Base-by-base conservation (phyloP, 495 filamentous ascomycete genomes). In the Daldinia vernicosa region DNA sequence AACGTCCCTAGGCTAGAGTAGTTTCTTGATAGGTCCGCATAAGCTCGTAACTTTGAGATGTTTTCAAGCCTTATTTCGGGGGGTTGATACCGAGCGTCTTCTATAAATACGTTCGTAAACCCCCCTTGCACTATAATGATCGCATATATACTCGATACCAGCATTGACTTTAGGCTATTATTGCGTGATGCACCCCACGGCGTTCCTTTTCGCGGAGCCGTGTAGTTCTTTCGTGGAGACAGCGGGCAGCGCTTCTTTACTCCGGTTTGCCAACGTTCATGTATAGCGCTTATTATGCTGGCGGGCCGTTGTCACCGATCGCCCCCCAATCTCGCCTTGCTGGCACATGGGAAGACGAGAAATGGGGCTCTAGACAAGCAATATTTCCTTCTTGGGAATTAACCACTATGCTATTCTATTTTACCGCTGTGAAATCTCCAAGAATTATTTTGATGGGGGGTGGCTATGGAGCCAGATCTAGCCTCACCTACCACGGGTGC, bases 351-450 rank as follows among this genome's bases (percentile, higher is more conserved):
- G 60, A 45, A 60, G 27, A 58, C 43, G n/a, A 32, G 30, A 26
- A 45, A 43, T n/a, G 35, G 63, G 43, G 45, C 52, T 54, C 53
- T 40, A 27, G 54, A 67, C 52, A 67, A 55, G 55, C 50, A 28
- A 72, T 56, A 67, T 72, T 64, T 65, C 65, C 55, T 40, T 50
- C 60, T 65, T 72, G 47, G 70, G 70, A 60, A 72, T 61, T 69
- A 68, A 72, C 52, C 66, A 54, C 33, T 52, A 66, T 59, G 54
- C 28, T 60, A 22, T 39, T 56, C 62, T 70, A 63, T 74, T 74
- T 74, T 74, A 59, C 71, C 71, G 71, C 61, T 55, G 66, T 59
- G 52, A 58, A 40, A 51, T 63, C 24, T 35, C 53, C 66, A 63
- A 62, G 6, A 47, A 43, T 58, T 30, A 37, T 28, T 56, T 52